Conservation (phyloP, 2,329 filamentous ascomycete species). For the Scedosporium apiospermum region DNA sequence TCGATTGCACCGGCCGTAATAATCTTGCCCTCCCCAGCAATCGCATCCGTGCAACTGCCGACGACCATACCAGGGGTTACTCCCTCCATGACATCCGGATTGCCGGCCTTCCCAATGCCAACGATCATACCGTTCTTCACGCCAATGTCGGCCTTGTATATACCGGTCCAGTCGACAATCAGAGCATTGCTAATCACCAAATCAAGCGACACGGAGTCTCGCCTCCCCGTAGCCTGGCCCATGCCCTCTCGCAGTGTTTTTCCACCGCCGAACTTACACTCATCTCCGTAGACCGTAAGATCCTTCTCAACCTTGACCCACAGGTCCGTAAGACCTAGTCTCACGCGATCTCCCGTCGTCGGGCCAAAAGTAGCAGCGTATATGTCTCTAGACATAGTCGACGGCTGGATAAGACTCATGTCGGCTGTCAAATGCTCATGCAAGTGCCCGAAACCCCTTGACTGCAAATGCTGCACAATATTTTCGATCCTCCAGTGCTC, state of each 20-base stretch:
- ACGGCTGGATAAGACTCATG: conserved; percentile 46
- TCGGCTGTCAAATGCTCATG: conserved; percentile 51
- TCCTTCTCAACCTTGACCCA: conserved; percentile 90
- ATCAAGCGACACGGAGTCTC: conserved; percentile 66
- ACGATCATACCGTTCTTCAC: conserved; percentile 80
- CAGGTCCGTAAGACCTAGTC: conserved; percentile 73
- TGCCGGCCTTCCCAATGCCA: conserved; percentile 88
- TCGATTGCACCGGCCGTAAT: conserved; percentile 86
- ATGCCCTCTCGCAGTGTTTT: conserved; percentile 93
- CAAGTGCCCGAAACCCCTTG: conserved; percentile 68
- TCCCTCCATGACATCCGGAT: conserved; percentile 93
- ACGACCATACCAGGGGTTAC: conserved; percentile 71
- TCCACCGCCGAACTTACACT: conserved; percentile 90
- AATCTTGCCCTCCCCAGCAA: conserved; percentile 84
- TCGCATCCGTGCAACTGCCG: conserved; percentile 81
- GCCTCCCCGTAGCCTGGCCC: conserved; percentile 77
- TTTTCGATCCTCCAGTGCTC: conserved; percentile 53
- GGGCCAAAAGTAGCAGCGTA: conserved; percentile 90
- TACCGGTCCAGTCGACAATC: conserved; percentile 83
- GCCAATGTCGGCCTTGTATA: conserved; percentile 94
- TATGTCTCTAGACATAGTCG: conserved; percentile 64
- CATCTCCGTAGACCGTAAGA: conserved; percentile 75
- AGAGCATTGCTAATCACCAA: conserved; percentile 83
- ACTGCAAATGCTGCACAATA: conserved; percentile 57
- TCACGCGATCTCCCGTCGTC: conserved; percentile 76